Conservation (phyloP, 2,329 filamentous ascomycete species). For the Pseudogymnoascus sp. region DNA sequence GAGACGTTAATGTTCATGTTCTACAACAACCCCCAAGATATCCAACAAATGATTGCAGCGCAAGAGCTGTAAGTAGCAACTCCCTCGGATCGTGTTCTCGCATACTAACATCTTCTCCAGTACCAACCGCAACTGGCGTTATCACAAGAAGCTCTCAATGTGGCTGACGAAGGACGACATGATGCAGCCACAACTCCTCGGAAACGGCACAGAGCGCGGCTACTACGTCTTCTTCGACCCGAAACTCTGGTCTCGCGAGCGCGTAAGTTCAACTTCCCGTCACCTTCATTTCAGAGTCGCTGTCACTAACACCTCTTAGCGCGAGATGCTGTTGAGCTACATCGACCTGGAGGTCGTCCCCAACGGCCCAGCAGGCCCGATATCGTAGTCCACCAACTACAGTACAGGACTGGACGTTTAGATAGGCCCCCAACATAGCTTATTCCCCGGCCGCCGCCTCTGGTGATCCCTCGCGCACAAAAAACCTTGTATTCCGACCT, state of each 20-base stretch:
- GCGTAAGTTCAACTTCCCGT: conserved; percentile 37
- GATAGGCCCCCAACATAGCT: neutral
- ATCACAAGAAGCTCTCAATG: conserved; percentile 57
- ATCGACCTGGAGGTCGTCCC: conserved; percentile 47
- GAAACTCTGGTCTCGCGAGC: conserved; percentile 51
- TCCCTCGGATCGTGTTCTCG: neutral
- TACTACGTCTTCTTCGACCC: conserved; percentile 61
- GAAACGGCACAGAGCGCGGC: conserved; percentile 51
- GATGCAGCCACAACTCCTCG: conserved; percentile 52
- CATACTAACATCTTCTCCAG: conserved; percentile 29
- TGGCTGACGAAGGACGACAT: conserved; percentile 62
- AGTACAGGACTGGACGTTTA: neutral
- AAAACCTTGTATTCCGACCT: neutral
- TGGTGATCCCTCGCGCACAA: neutral
- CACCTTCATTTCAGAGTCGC: neutral
- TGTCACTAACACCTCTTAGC: conserved; percentile 29
- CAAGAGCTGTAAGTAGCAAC: conserved; percentile 46
- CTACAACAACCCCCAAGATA: conserved; percentile 54
- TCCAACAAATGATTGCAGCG: conserved; percentile 55
- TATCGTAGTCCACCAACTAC: conserved; percentile 11
- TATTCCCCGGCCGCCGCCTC: neutral
- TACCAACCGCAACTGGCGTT: conserved; percentile 56
- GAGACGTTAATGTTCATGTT: conserved; percentile 64
- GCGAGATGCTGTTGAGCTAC: conserved; percentile 53
- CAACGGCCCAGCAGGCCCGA: conserved; percentile 16